phyloP scores from a whole-genome alignment of 2,329 filamentous ascomycete genomes.

The Cordyceps fumosorosea region DNA sequence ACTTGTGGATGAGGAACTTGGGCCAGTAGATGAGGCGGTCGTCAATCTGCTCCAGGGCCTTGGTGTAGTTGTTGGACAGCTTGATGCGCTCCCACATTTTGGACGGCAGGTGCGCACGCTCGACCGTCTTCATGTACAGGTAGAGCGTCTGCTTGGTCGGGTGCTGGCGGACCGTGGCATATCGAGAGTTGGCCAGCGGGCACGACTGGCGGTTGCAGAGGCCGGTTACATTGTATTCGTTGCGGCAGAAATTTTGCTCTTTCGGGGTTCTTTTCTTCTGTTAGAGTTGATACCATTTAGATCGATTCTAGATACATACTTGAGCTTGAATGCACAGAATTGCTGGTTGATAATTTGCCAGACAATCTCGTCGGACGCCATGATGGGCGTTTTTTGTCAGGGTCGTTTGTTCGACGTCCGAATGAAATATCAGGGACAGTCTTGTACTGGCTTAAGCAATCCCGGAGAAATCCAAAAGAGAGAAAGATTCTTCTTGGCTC shows the following conservation, averaged over 20 bases:
- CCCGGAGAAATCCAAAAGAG: background rate
- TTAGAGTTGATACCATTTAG: conserved; percentile 20
- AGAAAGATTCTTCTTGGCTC: background rate
- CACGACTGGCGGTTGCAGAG: conserved; percentile 84
- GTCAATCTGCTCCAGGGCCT: conserved; percentile 83
- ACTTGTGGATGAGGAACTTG: conserved; percentile 88
- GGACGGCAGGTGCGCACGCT: conserved; percentile 78
- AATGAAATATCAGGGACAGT: background rate
- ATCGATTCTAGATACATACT: conserved; percentile 46
- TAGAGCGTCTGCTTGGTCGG: conserved; percentile 78
- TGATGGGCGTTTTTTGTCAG: conserved; percentile 30
- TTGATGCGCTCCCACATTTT: conserved; percentile 95
- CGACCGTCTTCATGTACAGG: conserved; percentile 93
- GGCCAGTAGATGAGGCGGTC: conserved; percentile 86
- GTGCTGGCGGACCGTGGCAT: conserved; percentile 84
- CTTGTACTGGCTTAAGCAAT: background rate
- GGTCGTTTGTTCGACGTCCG: background rate
- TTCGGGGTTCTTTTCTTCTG: conserved; percentile 60
- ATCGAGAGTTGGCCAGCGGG: conserved; percentile 83
- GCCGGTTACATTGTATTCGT: conserved; percentile 82
- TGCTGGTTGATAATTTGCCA: conserved; percentile 97
- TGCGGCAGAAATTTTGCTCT: conserved; percentile 88
- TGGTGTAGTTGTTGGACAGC: conserved; percentile 81
- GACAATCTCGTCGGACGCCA: conserved; percentile 93
- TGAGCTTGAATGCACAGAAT: conserved; percentile 92